Evolutionary conservation across 2,329 filamentous ascomycete species (phyloP).

Genomic region (Magnaporthales sp.): DNA sequence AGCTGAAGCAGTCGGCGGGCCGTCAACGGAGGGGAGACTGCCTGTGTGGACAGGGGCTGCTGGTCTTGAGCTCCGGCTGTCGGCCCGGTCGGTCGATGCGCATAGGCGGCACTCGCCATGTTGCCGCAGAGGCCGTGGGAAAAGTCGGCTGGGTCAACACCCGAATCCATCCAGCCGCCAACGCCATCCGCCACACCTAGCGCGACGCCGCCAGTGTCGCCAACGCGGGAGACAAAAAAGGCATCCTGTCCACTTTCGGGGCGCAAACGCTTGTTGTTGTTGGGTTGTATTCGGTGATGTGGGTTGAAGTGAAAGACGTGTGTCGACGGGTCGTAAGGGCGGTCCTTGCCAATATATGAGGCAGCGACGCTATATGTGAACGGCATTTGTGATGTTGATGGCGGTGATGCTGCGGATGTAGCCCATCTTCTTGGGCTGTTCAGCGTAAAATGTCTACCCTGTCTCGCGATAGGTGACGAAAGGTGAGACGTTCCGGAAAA

Average conservation of each 20-base stretch:
- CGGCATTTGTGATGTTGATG: conserved; percentile 7
- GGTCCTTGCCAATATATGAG: conserved; percentile 67
- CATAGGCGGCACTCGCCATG: conserved; percentile 71
- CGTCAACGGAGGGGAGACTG: conserved; percentile 31
- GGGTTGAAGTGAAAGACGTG: conserved; percentile 69
- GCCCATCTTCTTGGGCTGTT: not conserved
- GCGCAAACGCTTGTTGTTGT: conserved; percentile 48
- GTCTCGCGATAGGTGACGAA: not conserved
- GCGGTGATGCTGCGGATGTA: not conserved
- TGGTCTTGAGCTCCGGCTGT: conserved; percentile 9
- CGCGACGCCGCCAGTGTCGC: conserved; percentile 61
- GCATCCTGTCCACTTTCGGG: conserved; percentile 88
- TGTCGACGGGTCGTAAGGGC: conserved; percentile 55
- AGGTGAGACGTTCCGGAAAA: not conserved
- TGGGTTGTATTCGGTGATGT: conserved; percentile 48
- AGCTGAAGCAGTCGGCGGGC: conserved; percentile 68
- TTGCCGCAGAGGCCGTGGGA: conserved; percentile 88
- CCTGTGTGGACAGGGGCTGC: conserved; percentile 12
- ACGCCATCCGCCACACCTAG: conserved; percentile 92
- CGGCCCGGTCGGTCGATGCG: conserved; percentile 42
- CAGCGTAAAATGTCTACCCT: not conserved
- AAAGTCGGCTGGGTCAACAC: conserved; percentile 90
- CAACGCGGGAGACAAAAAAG: conserved; percentile 84
- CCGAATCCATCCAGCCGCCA: conserved; percentile 87
- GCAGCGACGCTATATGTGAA: conserved; percentile 66